phyloP scores from a whole-genome alignment of 2,329 filamentous ascomycete species.

The Fusarium sp. region DNA sequence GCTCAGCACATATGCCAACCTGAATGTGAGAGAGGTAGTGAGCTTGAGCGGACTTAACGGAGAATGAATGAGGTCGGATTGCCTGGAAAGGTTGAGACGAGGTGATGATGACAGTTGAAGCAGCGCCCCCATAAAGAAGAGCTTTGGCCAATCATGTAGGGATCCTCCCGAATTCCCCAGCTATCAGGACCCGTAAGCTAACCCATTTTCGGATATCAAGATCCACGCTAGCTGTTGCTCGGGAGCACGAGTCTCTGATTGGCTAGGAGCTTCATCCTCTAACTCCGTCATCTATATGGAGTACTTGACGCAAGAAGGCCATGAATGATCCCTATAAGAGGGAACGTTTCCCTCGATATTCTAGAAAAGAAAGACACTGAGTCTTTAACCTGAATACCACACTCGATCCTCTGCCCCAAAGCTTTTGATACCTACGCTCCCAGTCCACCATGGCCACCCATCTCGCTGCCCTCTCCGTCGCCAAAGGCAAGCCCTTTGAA shows the following conservation, averaged over 20 bases:
- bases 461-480: conserved; percentile 52
- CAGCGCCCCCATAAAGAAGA: background rate
- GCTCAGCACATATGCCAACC: accelerated
- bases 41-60: background rate
- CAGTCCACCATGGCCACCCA: conserved; percentile 51
- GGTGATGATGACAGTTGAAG: background rate
- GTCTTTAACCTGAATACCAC: background rate
- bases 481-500: conserved; percentile 52
- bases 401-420: background rate
- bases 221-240: conserved; percentile 42
- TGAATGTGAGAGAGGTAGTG: background rate
- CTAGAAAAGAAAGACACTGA: background rate
- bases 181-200: conserved; percentile 14
- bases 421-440: background rate
- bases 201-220: conserved; percentile 19
- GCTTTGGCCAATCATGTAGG: background rate
- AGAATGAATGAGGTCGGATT: background rate
- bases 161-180: background rate
- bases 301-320: background rate
- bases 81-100: background rate
- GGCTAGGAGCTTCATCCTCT: conserved; percentile 24
- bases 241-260: conserved; percentile 44
- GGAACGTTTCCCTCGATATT: background rate
- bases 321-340: conserved; percentile 20
- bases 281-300: background rate